Percentiles rank a stretch among this genome's conserved stretches.
phyloP scores from a whole-genome alignment of 1,284 basidiomycete species.

The Fomitopsis betulina region DNA sequence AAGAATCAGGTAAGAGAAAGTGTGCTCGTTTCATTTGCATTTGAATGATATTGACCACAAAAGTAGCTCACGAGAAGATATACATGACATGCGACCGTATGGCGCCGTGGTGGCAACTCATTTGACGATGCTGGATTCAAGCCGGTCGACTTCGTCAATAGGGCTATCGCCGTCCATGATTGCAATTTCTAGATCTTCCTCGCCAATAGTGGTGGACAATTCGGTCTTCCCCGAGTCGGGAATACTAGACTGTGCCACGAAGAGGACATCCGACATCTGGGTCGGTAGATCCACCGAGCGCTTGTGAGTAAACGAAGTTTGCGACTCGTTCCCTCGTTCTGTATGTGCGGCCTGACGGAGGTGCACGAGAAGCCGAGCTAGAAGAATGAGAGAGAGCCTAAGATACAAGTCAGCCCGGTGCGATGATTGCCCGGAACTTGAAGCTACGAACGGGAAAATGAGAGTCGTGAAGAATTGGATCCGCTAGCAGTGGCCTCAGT shows the following conservation, averaged over 20 bases:
- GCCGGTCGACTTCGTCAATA: not conserved
- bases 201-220: not conserved
- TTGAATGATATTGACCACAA: no score
- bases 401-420: not conserved
- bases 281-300: not conserved
- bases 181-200: not conserved
- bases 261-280: not conserved
- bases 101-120: not conserved
- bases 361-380: not conserved
- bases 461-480: not conserved
- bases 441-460: not conserved
- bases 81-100: not conserved
- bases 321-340: not conserved
- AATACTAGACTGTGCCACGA: not conserved
- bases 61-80: no score
- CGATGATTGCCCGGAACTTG: no score
- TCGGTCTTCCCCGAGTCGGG: not conserved
- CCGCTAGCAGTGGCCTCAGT: not conserved
- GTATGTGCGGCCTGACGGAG: not conserved
- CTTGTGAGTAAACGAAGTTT: not conserved
- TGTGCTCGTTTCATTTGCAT: no score
- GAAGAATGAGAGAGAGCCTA: not conserved
- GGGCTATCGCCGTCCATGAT: not conserved
- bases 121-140: not conserved
- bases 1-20: no score